phyloP scores from a whole-genome alignment of 2,329 filamentous ascomycete genomes.

The Botryosphaeria dothidea region DNA sequence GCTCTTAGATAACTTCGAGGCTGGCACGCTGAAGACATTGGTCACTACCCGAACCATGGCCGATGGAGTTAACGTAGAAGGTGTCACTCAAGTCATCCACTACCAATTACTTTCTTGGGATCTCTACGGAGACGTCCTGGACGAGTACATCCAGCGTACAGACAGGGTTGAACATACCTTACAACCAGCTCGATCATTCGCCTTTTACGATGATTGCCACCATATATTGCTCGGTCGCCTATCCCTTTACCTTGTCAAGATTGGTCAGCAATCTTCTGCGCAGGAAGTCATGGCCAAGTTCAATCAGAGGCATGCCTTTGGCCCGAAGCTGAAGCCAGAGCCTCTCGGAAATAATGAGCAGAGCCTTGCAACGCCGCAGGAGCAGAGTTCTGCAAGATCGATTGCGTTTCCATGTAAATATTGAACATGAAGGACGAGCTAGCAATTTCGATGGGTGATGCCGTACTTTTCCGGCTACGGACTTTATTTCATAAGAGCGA shows the following conservation, averaged over 20 bases:
- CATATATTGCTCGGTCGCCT: not conserved
- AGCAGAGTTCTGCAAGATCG: too few relatives aligned
- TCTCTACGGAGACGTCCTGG: not conserved
- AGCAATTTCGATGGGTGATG: too few relatives aligned
- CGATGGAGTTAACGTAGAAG: not conserved
- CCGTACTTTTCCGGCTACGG: too few relatives aligned
- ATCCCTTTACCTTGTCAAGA: not conserved
- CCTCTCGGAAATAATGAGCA: too few relatives aligned
- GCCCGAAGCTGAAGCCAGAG: too few relatives aligned
- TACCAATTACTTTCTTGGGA: not conserved
- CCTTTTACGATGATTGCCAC: not conserved
- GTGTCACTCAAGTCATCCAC: not conserved
- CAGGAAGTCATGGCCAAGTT: not conserved
- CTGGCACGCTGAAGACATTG: not conserved
- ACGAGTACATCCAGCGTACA: not conserved
- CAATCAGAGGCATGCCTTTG: too few relatives aligned
- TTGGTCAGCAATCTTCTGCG: not conserved
- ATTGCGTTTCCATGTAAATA: too few relatives aligned
- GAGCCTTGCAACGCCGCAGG: too few relatives aligned
- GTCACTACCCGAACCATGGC: not conserved
- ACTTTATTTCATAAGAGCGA: too few relatives aligned
- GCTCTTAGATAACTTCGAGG: not conserved
- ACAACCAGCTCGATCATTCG: not conserved
- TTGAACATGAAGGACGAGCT: too few relatives aligned
- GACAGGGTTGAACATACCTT: not conserved